Base-by-base conservation (phyloP, 2,329 filamentous ascomycete genomes). In the Sclerotinia trifoliorum region DNA sequence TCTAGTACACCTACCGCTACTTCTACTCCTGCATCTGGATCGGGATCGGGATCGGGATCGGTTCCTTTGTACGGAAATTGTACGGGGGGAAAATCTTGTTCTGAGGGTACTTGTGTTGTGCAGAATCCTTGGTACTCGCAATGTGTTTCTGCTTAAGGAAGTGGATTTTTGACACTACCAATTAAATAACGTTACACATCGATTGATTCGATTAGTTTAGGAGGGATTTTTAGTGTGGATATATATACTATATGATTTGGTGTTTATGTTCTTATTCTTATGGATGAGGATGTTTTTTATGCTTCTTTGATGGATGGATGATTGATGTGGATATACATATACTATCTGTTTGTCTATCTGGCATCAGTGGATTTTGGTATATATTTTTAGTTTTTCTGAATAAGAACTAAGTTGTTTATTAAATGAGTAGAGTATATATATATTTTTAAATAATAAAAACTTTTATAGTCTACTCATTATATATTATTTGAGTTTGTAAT, bases 1-100 rank as follows among this genome's bases (percentile, higher is more conserved):
- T 58, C 42, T 21, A 60, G 24, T 17, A 49, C 52, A 21, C 42
- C 54, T 46, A 52, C n/a, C 11, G 13, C 46, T 10, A 48, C 42
- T 32, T 13, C 46, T 21, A 42, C 48, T 17, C 2, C 55, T 17
- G 24, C 39, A 7, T 32, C 51, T n/a, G 19, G 39, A 39, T 39
- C 62, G 1, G 42, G 48, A 39, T 39, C 62, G 1, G 42, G 48
- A 15, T 24, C 26, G 10, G 26, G 44, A 1, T 46, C 64, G 5
- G n/a, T 57, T 39, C 39, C 64, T 35, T 39, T 57, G 17, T 66
- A 56, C 4, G 54, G 54, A 26, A 58, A 39, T 29, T 66, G 52
- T 17, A 48, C 55, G 17, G 64, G 29, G 11, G 64, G 52, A 3
- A 29, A 32, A 7, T 21, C 54, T 3, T 58, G 52, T 21, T 46